phyloP scores from a whole-genome alignment of 2,329 filamentous ascomycete species.

The Stagonosporopsis vannaccii region DNA sequence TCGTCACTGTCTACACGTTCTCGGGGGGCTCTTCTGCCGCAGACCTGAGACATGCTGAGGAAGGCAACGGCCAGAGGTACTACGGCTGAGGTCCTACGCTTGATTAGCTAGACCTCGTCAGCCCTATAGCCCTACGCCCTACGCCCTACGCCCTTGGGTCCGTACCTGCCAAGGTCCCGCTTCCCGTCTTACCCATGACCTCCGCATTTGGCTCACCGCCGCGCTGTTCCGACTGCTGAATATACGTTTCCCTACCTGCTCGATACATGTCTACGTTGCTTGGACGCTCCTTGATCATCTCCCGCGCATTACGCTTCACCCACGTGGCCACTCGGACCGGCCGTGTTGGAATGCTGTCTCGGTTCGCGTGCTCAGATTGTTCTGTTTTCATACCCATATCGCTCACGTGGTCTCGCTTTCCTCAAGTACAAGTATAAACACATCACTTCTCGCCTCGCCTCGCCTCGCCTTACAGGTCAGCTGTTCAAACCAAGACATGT shows the following conservation, averaged over 20 bases:
- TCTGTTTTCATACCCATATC: neutral
- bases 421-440: neutral
- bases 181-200: neutral
- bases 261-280: neutral
- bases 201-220: neutral
- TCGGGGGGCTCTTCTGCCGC: neutral
- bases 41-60: neutral
- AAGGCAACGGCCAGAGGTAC: neutral
- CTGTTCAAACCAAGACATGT: too few relatives aligned
- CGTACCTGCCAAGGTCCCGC: neutral
- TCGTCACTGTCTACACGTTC: conserved; percentile 34
- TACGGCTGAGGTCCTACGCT: too few relatives aligned
- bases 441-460: too few relatives aligned
- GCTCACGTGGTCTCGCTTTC: too few relatives aligned
- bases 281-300: neutral
- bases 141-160: neutral
- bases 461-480: too few relatives aligned
- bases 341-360: too few relatives aligned
- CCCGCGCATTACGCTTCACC: too few relatives aligned
- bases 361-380: neutral
- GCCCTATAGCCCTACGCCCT: neutral
- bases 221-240: neutral
- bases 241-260: neutral
- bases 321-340: too few relatives aligned
- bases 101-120: neutral